These are phyloP conservation scores for Phytophthora fragariae DNA, from an alignment of 352 stramenopile genomes.

Conservation along the genomic window DNA sequence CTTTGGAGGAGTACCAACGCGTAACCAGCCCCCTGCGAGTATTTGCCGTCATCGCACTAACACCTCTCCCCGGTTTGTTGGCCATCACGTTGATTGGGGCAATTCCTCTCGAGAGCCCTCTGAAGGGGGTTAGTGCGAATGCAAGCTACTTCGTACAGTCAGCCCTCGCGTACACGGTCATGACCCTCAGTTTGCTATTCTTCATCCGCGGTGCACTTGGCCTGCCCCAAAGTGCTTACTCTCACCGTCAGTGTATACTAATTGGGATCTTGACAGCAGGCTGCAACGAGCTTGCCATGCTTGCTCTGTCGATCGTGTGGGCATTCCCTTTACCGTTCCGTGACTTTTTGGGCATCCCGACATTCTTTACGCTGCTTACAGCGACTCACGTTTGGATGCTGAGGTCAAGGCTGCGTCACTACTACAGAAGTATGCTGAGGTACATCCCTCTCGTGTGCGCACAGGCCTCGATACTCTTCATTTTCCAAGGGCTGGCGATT, in stretches of 20 bases:
- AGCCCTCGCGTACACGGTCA: constrained; percentile 16
- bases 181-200: constrained; percentile 25
- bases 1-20: constrained; percentile 31
- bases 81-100: constrained; percentile 11
- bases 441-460: constrained; percentile 26
- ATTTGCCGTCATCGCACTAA: constrained; percentile 22
- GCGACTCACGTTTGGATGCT: constrained; percentile 25
- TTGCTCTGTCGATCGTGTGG: constrained; percentile 19
- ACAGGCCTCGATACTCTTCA: constrained; percentile 29
- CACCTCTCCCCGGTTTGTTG: constrained; percentile 21
- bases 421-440: constrained; percentile 1
- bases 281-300: constrained; percentile 18
- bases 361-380: constrained; percentile 4
- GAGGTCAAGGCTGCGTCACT: constrained; percentile 10
- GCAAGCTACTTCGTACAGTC: constrained; percentile 22
- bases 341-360: constrained; percentile 16
- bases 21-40: constrained; percentile 15
- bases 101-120: constrained; percentile 22
- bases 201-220: constrained; percentile 24
- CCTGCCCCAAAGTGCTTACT: constrained; percentile 15
- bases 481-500: constrained; percentile 31
- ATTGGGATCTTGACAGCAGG: constrained; percentile 9
- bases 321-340: constrained; percentile 33
- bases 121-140: neutral
- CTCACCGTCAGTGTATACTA: constrained; percentile 17